Conservation (phyloP, 768 basidiomycete species). For the Daedaleopsis nitida region DNA sequence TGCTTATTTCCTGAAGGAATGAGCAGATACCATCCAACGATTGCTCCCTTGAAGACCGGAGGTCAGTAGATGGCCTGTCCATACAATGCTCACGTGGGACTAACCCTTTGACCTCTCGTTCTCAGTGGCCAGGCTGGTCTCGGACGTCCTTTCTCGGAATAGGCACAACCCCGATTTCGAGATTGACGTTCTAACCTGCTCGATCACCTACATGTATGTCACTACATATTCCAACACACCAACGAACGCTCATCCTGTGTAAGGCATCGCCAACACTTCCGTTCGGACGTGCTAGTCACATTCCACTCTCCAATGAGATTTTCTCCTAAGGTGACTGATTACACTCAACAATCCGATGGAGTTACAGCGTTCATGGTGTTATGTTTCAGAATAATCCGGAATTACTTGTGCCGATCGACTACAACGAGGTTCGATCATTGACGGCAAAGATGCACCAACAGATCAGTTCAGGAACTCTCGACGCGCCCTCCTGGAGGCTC, state of each 20-base stretch:
- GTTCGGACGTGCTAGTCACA: conserved; percentile 84
- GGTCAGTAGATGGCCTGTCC: conserved; percentile 42
- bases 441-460: conserved; percentile 66
- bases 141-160: conserved; percentile 74
- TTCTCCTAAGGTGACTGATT: conserved; percentile 52
- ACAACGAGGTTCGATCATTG: conserved; percentile 55
- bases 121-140: conserved; percentile 77
- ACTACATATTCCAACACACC: conserved; percentile 1
- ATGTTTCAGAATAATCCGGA: conserved; percentile 63
- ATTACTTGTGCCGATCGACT: conserved; percentile 67
- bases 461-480: conserved; percentile 77
- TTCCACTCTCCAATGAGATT: conserved; percentile 74
- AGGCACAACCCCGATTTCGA: conserved; percentile 68
- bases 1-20: conserved; percentile 88
- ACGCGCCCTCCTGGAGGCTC: conserved; percentile 84
- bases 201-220: conserved; percentile 75
- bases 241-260: conserved; percentile 7
- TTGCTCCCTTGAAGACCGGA: conserved; percentile 87
- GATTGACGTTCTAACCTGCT: conserved; percentile 73
- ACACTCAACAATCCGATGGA: no score
- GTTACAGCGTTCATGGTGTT: no score
- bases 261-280: conserved; percentile 85
- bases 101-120: neutral
- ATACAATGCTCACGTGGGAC: conserved; percentile 1
- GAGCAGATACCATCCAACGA: conserved; percentile 83